Conservation (phyloP, 768 basidiomycete species). For the Termitomyces sp. region DNA sequence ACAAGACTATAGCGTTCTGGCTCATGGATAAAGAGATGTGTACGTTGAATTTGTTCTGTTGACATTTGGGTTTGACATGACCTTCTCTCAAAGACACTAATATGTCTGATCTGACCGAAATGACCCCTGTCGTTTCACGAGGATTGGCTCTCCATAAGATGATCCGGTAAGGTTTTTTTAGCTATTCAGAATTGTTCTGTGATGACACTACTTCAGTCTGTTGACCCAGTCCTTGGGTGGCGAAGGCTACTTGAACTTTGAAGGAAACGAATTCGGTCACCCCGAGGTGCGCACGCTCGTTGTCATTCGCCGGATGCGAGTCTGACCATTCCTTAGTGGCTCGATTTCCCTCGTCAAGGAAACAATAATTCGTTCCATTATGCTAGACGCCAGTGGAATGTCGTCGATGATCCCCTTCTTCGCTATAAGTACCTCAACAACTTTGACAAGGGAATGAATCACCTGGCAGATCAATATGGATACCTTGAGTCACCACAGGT, state of each 20-base stretch:
- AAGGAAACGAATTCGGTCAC: conserved; percentile 98
- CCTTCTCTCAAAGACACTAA: conserved; percentile 62
- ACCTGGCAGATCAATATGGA: conserved; percentile 69
- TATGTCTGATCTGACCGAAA: conserved; percentile 84
- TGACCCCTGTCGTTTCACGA: conserved; percentile 85
- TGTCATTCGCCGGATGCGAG: neutral
- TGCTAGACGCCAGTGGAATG: conserved; percentile 95
- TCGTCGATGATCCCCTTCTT: conserved; percentile 80
- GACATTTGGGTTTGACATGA: neutral
- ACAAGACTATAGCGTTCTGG: conserved; percentile 99
- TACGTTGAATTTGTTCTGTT: conserved; percentile 38
- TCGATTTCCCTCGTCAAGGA: conserved; percentile 97
- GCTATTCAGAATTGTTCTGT: conserved; percentile 14
- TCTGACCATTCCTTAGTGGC: conserved; percentile 62
- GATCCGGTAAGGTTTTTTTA: conserved; percentile 66
- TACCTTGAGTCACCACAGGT: conserved; percentile 88
- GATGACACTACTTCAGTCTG: conserved; percentile 48
- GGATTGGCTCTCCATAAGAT: conserved; percentile 96
- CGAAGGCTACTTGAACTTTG: conserved; percentile 97
- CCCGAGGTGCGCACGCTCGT: conserved; percentile 69
- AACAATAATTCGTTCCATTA: conserved; percentile 97
- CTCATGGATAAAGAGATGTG: conserved; percentile 99
- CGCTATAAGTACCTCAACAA: conserved; percentile 95
- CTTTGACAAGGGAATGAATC: conserved; percentile 93
- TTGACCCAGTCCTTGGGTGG: conserved; percentile 92